Percentiles rank a stretch among this genome's conserved stretches.
phyloP scores from a whole-genome alignment of 1,284 basidiomycete genomes.

The Marasmius tenuissimus region DNA sequence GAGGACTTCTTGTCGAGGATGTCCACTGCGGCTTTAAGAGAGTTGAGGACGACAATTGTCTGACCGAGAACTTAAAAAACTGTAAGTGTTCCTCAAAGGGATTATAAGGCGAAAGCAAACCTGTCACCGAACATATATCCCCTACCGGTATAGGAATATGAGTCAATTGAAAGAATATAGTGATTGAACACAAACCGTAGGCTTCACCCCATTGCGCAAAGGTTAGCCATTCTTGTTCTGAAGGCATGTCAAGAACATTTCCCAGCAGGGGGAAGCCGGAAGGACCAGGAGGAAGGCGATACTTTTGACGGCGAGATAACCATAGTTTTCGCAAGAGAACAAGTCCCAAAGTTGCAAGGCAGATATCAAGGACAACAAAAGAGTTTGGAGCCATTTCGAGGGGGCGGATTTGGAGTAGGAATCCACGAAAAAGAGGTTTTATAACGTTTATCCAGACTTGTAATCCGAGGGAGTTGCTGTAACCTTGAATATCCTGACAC shows the following conservation, averaged over 20 bases:
- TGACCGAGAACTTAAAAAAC: constrained; percentile 48
- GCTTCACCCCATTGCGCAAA: constrained; percentile 55
- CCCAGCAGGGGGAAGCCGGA: constrained; percentile 50
- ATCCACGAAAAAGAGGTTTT: constrained; percentile 8
- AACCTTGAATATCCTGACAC: no score
- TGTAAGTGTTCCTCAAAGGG: not conserved
- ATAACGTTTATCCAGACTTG: no score
- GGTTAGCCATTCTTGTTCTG: constrained; percentile 50
- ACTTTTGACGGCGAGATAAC: constrained; percentile 17
- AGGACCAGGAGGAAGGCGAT: constrained; percentile 50
- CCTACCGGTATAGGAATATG: constrained; percentile 34
- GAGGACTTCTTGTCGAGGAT: constrained; percentile 68
- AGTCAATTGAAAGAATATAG: not conserved
- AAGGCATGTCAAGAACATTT: constrained; percentile 55
- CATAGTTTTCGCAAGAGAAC: constrained; percentile 31
- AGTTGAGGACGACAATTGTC: constrained; percentile 60
- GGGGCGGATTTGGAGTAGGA: constrained; percentile 12
- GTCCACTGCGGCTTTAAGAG: constrained; percentile 49
- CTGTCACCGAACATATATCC: constrained; percentile 54
- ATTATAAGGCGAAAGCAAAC: not conserved
- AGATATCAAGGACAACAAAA: constrained; percentile 28
- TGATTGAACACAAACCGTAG: constrained; percentile 36
- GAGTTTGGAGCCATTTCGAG: constrained; percentile 22
- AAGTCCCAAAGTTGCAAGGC: constrained; percentile 30
- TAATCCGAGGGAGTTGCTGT: no score